A percentile compares a stretch with the other conserved stretches of the same genome.
phyloP scores from a whole-genome alignment of 257 asterid genomes.

The Knoxia roxburghii region DNA sequence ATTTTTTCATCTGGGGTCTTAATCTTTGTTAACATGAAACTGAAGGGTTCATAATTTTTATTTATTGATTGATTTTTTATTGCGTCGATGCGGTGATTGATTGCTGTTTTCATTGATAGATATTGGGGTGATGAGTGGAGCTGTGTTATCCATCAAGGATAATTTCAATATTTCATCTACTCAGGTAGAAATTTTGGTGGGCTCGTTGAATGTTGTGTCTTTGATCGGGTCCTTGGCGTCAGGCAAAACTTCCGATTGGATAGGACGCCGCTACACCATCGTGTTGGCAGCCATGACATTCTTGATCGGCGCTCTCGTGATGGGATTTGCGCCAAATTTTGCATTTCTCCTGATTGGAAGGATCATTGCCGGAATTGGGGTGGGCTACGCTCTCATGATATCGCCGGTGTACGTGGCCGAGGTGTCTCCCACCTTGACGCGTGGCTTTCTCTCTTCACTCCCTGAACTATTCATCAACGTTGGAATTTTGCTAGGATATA shows the following conservation, averaged over 20 bases:
- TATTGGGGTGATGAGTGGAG: slow-evolving; percentile 91
- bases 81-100: too few species aligned
- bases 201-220: slow-evolving; percentile 59
- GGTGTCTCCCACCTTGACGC: slow-evolving; percentile 65
- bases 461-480: slow-evolving; percentile 79
- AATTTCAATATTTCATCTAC: slow-evolving; percentile 47
- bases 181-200: slow-evolving; percentile 57
- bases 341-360: slow-evolving; percentile 63
- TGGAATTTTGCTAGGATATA: slow-evolving; percentile 64
- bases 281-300: slow-evolving; percentile 63
- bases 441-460: slow-evolving; percentile 75
- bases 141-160: slow-evolving; percentile 56
- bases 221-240: slow-evolving; percentile 66
- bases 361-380: slow-evolving; percentile 66
- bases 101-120: slow-evolving; percentile 27
- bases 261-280: slow-evolving; percentile 81
- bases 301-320: slow-evolving; percentile 55
- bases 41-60: not conserved
- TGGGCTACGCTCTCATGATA: slow-evolving; percentile 76
- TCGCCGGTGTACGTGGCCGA: slow-evolving; percentile 84
- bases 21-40: too few species aligned
- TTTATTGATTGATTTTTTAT: too few species aligned
- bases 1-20: not conserved
- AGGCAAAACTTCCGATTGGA: slow-evolving; percentile 78
- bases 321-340: slow-evolving; percentile 79